phyloP scores from a whole-genome alignment of 1,284 basidiomycete species.

The Exobasidium cylindrosporum region DNA sequence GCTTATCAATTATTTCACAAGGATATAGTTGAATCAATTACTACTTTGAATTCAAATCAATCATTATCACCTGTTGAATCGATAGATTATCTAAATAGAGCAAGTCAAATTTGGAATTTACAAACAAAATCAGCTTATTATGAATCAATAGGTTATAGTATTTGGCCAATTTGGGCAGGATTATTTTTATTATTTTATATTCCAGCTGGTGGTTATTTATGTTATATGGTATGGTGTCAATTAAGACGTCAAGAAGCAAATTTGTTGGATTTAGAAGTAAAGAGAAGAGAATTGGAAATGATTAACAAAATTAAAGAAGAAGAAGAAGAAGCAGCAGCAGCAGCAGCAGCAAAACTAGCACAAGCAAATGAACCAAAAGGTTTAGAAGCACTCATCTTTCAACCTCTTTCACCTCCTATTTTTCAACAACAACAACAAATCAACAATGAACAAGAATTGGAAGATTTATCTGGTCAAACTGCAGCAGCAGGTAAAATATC shows the following conservation, averaged over 20 bases:
- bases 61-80: constrained; percentile 16
- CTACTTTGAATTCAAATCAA: neutral
- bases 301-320: constrained; percentile 14
- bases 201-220: constrained; percentile 36
- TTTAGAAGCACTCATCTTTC: constrained; percentile 14
- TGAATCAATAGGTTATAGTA: constrained; percentile 24
- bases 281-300: constrained; percentile 17
- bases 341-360: neutral
- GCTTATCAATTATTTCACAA: constrained; percentile 13
- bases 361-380: neutral
- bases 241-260: constrained; percentile 23
- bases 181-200: constrained; percentile 41
- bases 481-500: neutral
- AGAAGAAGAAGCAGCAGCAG: neutral
- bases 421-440: constrained; percentile 7
- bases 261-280: constrained; percentile 20
- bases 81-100: constrained; percentile 16
- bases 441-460: neutral
- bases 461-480: neutral
- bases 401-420: constrained; percentile 9
- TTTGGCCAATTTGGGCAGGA: constrained; percentile 38
- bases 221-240: constrained; percentile 27
- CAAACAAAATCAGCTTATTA: constrained; percentile 27
- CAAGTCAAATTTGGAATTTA: constrained; percentile 21
- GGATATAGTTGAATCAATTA: neutral